Conservation (phyloP, 2,329 filamentous ascomycete species). For the Thielaviopsis populi region DNA sequence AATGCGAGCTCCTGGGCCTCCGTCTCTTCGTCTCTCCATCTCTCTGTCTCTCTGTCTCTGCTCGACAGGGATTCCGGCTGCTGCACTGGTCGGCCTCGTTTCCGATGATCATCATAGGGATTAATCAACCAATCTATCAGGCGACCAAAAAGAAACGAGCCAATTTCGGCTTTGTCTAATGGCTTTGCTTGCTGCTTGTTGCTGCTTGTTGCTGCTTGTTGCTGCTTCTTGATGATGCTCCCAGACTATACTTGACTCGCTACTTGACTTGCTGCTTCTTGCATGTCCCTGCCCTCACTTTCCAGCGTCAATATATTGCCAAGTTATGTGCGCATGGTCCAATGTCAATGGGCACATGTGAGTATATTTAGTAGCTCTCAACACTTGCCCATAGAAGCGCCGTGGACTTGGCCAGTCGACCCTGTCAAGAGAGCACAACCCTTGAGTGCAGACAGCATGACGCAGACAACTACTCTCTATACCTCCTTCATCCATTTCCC, state of each 20-base stretch:
- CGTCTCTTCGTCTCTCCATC: background rate
- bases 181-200: background rate
- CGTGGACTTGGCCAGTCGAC: background rate
- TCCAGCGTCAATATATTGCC: background rate
- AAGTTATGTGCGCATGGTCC: background rate
- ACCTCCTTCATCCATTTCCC: too few relatives aligned
- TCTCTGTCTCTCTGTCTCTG: background rate
- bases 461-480: too few relatives aligned
- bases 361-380: background rate
- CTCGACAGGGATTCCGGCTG: background rate
- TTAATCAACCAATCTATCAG: background rate
- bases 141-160: background rate
- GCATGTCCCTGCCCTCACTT: background rate
- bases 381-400: background rate
- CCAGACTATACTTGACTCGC: too few relatives aligned
- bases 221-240: background rate
- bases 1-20: background rate
- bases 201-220: background rate
- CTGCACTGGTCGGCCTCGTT: background rate
- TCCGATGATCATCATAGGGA: background rate
- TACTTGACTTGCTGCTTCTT: background rate
- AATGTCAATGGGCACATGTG: background rate
- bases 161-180: background rate
- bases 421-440: background rate
- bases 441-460: too few relatives aligned